phyloP scores from a whole-genome alignment of 192 early-diverging fungal genomes.

The Rhizoclosmatium sp. region DNA sequence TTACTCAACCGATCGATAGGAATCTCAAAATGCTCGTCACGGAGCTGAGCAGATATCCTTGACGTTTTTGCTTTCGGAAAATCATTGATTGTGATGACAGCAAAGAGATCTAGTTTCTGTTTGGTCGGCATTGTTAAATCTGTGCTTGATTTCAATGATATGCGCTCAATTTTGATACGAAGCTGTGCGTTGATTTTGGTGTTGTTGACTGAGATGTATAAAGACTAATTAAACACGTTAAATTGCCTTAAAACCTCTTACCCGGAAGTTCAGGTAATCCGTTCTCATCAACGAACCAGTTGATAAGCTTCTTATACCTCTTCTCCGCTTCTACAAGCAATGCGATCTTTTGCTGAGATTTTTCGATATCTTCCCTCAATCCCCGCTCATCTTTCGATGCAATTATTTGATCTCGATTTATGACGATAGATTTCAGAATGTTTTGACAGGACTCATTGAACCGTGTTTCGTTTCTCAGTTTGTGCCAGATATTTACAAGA shows the following conservation, averaged over 20 bases:
- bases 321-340: background rate
- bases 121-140: background rate
- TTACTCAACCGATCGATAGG: constrained; percentile 19
- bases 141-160: background rate
- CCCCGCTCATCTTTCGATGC: constrained; percentile 29
- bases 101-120: constrained; percentile 20
- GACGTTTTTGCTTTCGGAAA: constrained; percentile 21
- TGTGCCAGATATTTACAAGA: constrained; percentile 11
- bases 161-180: constrained; percentile 21
- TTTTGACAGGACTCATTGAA: constrained; percentile 25
- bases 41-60: background rate
- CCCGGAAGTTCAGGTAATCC: constrained; percentile 6
- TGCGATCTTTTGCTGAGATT: constrained; percentile 9
- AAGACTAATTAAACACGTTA: background rate
- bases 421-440: constrained; percentile 18
- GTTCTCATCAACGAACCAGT: constrained; percentile 23
- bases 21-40: constrained; percentile 30
- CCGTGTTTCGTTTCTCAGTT: constrained; percentile 1
- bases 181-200: constrained; percentile 28
- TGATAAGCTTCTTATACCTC: constrained; percentile 3
- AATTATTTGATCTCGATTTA: constrained; percentile 21
- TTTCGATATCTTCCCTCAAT: constrained; percentile 29
- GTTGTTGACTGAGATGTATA: background rate
- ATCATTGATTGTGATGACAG: constrained; percentile 28
- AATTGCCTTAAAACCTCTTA: background rate